A percentile compares a stretch with the other conserved stretches of the same genome.
phyloP scores from a whole-genome alignment of 1,284 basidiomycete species.

The Boletellus deceptivus region DNA sequence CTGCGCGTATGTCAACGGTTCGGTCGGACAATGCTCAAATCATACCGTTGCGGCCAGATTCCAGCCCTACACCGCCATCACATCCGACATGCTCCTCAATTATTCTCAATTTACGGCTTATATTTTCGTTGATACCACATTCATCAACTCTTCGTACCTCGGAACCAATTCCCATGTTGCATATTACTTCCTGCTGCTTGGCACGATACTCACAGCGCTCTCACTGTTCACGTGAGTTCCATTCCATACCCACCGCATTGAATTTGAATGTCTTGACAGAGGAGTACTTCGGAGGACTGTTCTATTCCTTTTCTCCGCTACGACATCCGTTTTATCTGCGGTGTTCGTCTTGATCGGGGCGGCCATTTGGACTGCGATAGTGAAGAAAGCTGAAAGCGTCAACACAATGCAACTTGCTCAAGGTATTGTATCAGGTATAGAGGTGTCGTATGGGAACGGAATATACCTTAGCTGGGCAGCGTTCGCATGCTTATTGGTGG shows the following conservation, averaged over 20 bases:
- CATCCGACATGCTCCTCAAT: constrained; percentile 62
- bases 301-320: constrained; percentile 66
- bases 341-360: constrained; percentile 66
- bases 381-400: constrained; percentile 60
- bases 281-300: constrained; percentile 64
- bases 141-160: constrained; percentile 60
- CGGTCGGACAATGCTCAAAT: constrained; percentile 64
- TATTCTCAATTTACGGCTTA: constrained; percentile 56
- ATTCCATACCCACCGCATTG: background rate
- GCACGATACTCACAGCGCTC: constrained; percentile 62
- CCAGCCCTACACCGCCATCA: constrained; percentile 58
- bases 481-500: constrained; percentile 60
- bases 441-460: constrained; percentile 58
- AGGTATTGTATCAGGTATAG: constrained; percentile 55
- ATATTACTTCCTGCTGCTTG: constrained; percentile 73
- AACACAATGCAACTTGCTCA: constrained; percentile 50
- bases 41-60: constrained; percentile 56
- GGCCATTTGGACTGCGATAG: constrained; percentile 72
- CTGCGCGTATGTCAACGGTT: constrained; percentile 64
- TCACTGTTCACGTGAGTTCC: constrained; percentile 56
- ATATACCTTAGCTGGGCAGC: constrained; percentile 69
- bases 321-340: constrained; percentile 58
- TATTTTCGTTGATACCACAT: constrained; percentile 53
- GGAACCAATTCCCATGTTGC: constrained; percentile 64
- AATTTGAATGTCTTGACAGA: constrained; percentile 36